phyloP scores from a whole-genome alignment of 768 basidiomycete species.

The Lyophyllum atratum region DNA sequence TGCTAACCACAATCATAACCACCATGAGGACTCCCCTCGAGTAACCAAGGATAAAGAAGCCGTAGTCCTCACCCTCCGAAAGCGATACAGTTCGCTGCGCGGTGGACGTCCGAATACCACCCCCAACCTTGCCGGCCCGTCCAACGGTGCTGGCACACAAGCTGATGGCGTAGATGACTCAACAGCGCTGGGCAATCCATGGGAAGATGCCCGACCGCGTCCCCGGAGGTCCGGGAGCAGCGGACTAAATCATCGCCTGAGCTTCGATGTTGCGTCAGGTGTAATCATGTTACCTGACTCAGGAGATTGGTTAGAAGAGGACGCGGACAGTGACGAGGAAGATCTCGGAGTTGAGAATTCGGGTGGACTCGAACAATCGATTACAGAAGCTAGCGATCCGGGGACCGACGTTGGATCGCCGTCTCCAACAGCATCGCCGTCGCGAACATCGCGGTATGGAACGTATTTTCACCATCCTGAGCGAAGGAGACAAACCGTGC shows the following conservation, averaged over 20 bases:
- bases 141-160: constrained; percentile 4
- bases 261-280: constrained; percentile 85
- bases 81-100: constrained; percentile 60
- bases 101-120: constrained; percentile 22
- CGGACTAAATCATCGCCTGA: constrained; percentile 60
- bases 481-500: constrained; percentile 54
- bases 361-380: constrained; percentile 28
- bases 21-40: constrained; percentile 35
- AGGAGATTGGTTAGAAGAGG: constrained; percentile 60
- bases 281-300: constrained; percentile 87
- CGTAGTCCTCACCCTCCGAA: constrained; percentile 81
- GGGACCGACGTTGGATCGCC: constrained; percentile 17
- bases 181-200: constrained; percentile 49
- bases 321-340: constrained; percentile 48
- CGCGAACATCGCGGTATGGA: constrained; percentile 59
- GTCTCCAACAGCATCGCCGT: constrained; percentile 32
- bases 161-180: constrained; percentile 25
- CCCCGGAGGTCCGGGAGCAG: constrained; percentile 9
- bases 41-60: constrained; percentile 54
- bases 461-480: constrained; percentile 92
- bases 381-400: constrained; percentile 22
- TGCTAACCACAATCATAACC: constrained; percentile 64
- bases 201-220: constrained; percentile 53
- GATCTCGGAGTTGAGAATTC: constrained; percentile 41
- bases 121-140: constrained; percentile 17